These are phyloP conservation scores for Agaricus subrufescens DNA, from an alignment of 768 basidiomycete species.

Conservation along the genomic window DNA sequence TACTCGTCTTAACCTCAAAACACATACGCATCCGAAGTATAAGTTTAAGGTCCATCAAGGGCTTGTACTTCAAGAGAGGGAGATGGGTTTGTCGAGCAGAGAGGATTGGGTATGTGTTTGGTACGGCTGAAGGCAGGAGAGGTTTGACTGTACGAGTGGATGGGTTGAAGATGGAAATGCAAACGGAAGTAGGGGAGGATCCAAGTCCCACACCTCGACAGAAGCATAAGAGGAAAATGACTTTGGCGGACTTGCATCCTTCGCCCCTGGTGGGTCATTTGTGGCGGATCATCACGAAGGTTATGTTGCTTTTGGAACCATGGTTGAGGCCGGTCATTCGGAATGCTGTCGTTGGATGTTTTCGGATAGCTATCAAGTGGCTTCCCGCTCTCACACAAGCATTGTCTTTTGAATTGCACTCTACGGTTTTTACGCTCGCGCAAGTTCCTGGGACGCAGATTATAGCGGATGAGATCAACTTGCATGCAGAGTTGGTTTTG, in stretches of 20 bases:
- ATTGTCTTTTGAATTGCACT: constrained; percentile 62
- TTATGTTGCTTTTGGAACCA: constrained; percentile 51
- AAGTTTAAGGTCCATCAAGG: constrained; percentile 74
- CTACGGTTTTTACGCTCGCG: constrained; percentile 45
- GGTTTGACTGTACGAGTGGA: constrained; percentile 62
- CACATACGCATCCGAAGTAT: constrained; percentile 68
- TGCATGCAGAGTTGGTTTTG: constrained; percentile 54
- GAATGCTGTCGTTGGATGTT: constrained; percentile 42
- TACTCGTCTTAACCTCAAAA: constrained; percentile 55
- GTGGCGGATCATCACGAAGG: constrained; percentile 31
- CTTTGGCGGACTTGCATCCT: constrained; percentile 42
- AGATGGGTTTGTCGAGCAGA: constrained; percentile 56
- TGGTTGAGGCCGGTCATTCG: constrained; percentile 59
- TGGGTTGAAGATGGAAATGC: constrained; percentile 52
- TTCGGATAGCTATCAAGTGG: constrained; percentile 57
- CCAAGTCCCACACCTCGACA: constrained; percentile 15
- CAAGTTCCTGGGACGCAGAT: constrained; percentile 50
- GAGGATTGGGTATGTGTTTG: constrained; percentile 60
- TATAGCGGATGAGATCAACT: constrained; percentile 41
- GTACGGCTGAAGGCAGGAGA: constrained; percentile 42
- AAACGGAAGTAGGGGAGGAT: constrained; percentile 20
- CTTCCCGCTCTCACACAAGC: constrained; percentile 67
- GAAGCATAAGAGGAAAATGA: constrained; percentile 36
- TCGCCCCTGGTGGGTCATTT: constrained; percentile 37
- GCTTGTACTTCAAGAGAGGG: constrained; percentile 62